Percentiles rank a stretch among this genome's conserved stretches.
Conservation (phyloP, 2,329 filamentous ascomycete genomes). For the Hymenoscyphus linearis region DNA sequence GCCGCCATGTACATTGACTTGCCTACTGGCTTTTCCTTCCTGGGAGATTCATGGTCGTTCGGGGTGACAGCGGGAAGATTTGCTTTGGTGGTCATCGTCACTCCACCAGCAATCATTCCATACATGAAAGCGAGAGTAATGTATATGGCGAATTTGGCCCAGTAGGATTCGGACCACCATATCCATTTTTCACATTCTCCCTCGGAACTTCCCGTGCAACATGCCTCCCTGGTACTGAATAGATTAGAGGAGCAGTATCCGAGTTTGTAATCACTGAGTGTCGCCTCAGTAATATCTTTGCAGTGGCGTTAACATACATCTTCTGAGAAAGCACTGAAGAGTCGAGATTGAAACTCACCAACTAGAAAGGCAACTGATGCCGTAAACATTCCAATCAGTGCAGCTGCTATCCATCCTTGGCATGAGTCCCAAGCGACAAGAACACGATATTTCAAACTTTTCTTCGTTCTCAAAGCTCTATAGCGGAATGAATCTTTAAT, state of each 20-base stretch:
- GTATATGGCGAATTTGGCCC: constrained; percentile 42
- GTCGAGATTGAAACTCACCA: neutral
- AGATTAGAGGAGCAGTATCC: constrained; percentile 47
- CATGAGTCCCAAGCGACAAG: constrained; percentile 42
- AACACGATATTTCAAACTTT: constrained; percentile 38
- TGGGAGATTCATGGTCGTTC: neutral
- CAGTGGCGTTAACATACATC: neutral
- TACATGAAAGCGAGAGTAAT: constrained; percentile 44
- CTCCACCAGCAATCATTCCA: constrained; percentile 43
- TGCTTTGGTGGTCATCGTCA: constrained; percentile 45
- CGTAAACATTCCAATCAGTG: constrained; percentile 48
- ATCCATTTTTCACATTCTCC: constrained; percentile 28
- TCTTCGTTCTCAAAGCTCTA: constrained; percentile 39
- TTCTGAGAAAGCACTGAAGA: neutral
- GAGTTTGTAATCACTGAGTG: constrained; percentile 50
- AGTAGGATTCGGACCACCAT: constrained; percentile 32
- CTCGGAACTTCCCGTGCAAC: constrained; percentile 36
- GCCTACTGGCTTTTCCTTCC: constrained; percentile 26
- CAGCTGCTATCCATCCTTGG: constrained; percentile 51
- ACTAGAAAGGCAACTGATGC: constrained; percentile 51
- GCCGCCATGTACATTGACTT: constrained; percentile 56
- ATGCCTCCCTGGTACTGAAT: constrained; percentile 44
- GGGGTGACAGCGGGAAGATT: constrained; percentile 39
- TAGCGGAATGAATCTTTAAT: constrained; percentile 53
- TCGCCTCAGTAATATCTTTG: constrained; percentile 46